Conservation (phyloP, 306 rosid genomes). For the Oxytropis ochrocephala region DNA sequence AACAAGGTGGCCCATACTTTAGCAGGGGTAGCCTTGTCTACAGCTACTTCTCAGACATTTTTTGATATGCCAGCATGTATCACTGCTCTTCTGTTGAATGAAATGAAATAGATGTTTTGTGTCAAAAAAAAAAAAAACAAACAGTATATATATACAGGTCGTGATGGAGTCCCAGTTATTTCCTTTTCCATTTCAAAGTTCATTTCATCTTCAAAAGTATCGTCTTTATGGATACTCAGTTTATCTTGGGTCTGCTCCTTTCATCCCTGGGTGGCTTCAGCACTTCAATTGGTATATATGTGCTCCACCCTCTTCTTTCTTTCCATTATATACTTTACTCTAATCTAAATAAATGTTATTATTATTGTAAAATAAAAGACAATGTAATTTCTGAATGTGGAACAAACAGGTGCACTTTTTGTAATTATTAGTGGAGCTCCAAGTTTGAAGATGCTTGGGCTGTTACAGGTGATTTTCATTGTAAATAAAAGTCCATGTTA, state of each 20-base stretch:
- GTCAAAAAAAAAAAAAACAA: too few species aligned
- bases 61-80: too few species aligned
- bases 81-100: too few species aligned
- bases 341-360: too few species aligned
- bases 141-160: background rate
- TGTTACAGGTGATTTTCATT: slow-evolving; percentile 57
- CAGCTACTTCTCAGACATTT: too few species aligned
- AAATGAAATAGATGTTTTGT: too few species aligned
- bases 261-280: slow-evolving; percentile 85
- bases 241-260: slow-evolving; percentile 52
- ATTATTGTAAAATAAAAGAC: too few species aligned
- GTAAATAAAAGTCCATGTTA: background rate
- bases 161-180: background rate
- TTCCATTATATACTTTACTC: too few species aligned
- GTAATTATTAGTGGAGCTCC: slow-evolving; percentile 76
- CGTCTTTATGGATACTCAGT: slow-evolving; percentile 68
- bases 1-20: too few species aligned
- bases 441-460: slow-evolving; percentile 88
- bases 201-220: background rate
- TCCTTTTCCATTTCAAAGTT: background rate
- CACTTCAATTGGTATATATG: slow-evolving; percentile 81
- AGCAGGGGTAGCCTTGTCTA: too few species aligned
- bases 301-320: background rate
- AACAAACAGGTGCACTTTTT: slow-evolving; percentile 82
- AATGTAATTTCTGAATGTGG: slow-evolving; percentile 27